Evolutionary conservation across 768 basidiomycete species (phyloP).

Genomic region (Hygrocybe coccinea): DNA sequence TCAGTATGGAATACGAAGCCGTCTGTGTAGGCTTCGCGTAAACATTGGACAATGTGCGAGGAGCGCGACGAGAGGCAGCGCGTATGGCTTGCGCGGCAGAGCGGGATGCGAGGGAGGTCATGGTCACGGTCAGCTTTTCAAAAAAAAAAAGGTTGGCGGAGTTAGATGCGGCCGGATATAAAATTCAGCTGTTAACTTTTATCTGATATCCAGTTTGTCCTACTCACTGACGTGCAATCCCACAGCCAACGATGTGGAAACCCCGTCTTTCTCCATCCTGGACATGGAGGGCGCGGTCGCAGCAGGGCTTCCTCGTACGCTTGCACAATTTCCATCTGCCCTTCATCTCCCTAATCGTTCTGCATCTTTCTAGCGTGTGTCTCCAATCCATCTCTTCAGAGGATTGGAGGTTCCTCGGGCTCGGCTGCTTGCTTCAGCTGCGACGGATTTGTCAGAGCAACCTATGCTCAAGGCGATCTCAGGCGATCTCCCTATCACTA

Average conservation of each 20-base stretch:
- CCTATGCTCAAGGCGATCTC: not conserved
- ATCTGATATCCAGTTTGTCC: too few species aligned
- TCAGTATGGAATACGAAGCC: constrained; percentile 67
- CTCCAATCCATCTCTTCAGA: too few species aligned
- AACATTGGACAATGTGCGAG: constrained; percentile 42
- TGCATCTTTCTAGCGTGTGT: too few species aligned
- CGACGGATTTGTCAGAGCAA: too few species aligned
- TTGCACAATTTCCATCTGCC: too few species aligned
- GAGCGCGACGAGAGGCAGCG: constrained; percentile 60
- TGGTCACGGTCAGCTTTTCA: constrained; percentile 18
- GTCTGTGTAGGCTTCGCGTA: constrained; percentile 41
- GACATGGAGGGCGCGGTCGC: not conserved
- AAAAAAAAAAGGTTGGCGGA: not conserved
- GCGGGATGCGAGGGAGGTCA: constrained; percentile 62
- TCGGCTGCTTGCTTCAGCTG: too few species aligned
- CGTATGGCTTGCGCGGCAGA: constrained; percentile 60
- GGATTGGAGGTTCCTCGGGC: too few species aligned
- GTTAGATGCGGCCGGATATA: not conserved
- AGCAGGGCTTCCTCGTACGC: not conserved
- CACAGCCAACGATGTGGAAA: not conserved
- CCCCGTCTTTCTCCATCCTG: not conserved
- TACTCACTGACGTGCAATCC: too few species aligned
- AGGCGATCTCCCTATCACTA: constrained; percentile 50
- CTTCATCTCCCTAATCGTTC: too few species aligned
- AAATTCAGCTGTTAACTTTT: too few species aligned